Percentiles rank a stretch among this genome's conserved stretches.
Evolutionary conservation across 1,284 basidiomycete species (phyloP).

Genomic region (Ceratobasidium sp.): DNA sequence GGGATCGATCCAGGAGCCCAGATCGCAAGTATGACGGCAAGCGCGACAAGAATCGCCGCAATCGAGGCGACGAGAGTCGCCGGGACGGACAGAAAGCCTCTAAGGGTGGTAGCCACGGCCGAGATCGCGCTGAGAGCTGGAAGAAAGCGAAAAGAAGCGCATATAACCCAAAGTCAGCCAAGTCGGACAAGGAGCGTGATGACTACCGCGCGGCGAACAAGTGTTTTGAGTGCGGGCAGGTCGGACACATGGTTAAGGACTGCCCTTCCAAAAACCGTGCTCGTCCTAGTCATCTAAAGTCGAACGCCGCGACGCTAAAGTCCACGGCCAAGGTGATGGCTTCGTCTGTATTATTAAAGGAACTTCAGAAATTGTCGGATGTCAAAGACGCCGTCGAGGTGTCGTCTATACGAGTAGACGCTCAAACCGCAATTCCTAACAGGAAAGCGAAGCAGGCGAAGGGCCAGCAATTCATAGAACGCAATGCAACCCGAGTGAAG

Average conservation of each 20-base stretch:
- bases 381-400: neutral
- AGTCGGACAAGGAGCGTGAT: neutral
- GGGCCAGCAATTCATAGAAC: slow-evolving; percentile 48
- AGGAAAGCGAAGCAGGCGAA: too few relatives aligned
- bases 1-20: neutral
- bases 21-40: too few relatives aligned
- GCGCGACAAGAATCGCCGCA: too few relatives aligned
- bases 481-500: neutral
- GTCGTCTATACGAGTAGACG: neutral
- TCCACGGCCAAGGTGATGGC: neutral
- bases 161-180: neutral
- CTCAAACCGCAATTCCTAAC: too few relatives aligned
- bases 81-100: neutral
- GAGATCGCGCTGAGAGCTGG: neutral
- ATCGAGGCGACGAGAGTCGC: too few relatives aligned
- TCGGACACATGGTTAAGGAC: slow-evolving; percentile 33
- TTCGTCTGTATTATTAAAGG: neutral
- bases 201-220: slow-evolving; percentile 38
- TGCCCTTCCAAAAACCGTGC: slow-evolving; percentile 27
- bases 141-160: neutral
- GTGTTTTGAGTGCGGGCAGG: slow-evolving; percentile 32
- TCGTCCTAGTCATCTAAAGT: neutral
- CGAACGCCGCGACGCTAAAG: neutral
- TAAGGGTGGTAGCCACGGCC: neutral
- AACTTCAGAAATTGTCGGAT: neutral